Base-by-base conservation (phyloP, 1,139 yeast genomes). In the Diutina catenulata region DNA sequence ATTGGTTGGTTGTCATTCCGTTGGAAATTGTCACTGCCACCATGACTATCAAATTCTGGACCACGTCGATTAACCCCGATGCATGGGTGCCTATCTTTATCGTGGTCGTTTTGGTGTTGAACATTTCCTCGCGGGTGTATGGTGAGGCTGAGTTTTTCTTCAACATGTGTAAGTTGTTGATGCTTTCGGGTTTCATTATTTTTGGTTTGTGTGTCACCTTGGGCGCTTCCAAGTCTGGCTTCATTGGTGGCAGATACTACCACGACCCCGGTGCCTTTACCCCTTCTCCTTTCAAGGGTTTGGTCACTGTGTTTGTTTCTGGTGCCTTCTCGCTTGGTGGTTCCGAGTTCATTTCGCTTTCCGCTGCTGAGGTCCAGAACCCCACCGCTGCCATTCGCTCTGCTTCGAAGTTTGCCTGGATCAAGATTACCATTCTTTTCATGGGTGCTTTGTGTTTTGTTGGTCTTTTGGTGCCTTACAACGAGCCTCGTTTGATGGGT, bases 221-320 rank as follows among this genome's bases (percentile, higher is more conserved):
- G 42, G 71, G 71, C 41, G 70, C 47, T 18, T 50, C 52, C 35
- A 43, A 46, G 15, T 46, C 48, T 4, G 67, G 66, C 3, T 64
- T 53, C 43, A 61, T 68, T 44, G 76, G 76, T 20, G 76, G 63
- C 62, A 68, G 77, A 43, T 78, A 73, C 53, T 79, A 86, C 86
- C 64, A 71, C 43, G 53, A 70, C 40, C 78, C 76, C 8, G 70
- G 74, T 37, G 75, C 80, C 0, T 31, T 24, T 24, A 51, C 52
- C 43, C n/a, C n/a, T n/a, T 62, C 64, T 33, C 47, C 51, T 25
- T 64, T 64, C 48, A 21, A 22, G 20, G 38, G 38, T 15, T 77
- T 76, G 50, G 60, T 60, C 13, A 59, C 66, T 41, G 70, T 70
- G 47, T 49, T 72, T 40, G 56, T 59, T 3, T 49, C 53, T 1